Conservation (phyloP, 345 rosid species). For the Rhodomyrtus tomentosa region DNA sequence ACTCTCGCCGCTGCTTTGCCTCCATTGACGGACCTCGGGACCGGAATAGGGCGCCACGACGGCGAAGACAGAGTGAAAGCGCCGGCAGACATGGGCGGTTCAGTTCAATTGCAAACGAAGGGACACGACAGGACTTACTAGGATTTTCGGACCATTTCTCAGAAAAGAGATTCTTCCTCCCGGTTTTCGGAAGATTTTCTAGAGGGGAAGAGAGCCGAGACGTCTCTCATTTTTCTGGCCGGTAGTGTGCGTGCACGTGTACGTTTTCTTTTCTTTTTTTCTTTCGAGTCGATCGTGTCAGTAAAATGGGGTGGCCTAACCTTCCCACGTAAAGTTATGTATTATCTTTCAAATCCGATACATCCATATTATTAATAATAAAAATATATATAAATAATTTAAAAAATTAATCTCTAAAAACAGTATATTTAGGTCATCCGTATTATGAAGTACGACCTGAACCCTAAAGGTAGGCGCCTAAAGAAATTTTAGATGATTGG, state of each 20-base stretch:
- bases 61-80: conserved; percentile 2
- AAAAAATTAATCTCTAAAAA: no score
- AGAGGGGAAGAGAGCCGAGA: not conserved
- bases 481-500: no score
- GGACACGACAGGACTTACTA: not conserved
- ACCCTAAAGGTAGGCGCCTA: no score
- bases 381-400: no score
- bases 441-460: no score
- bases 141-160: not conserved
- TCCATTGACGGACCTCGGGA: not conserved
- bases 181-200: not conserved
- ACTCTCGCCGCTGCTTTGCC: not conserved
- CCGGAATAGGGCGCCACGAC: not conserved
- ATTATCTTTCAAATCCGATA: no score
- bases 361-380: no score
- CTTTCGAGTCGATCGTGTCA: no score
- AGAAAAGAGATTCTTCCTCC: not conserved
- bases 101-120: not conserved
- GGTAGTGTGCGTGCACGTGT: not conserved
- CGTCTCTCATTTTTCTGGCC: not conserved
- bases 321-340: no score
- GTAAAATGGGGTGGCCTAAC: no score
- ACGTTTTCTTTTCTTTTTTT: no score
- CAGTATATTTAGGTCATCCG: no score
- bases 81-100: not conserved